phyloP scores from a whole-genome alignment of 208 protist species.

The Trypanosoma brucei region DNA sequence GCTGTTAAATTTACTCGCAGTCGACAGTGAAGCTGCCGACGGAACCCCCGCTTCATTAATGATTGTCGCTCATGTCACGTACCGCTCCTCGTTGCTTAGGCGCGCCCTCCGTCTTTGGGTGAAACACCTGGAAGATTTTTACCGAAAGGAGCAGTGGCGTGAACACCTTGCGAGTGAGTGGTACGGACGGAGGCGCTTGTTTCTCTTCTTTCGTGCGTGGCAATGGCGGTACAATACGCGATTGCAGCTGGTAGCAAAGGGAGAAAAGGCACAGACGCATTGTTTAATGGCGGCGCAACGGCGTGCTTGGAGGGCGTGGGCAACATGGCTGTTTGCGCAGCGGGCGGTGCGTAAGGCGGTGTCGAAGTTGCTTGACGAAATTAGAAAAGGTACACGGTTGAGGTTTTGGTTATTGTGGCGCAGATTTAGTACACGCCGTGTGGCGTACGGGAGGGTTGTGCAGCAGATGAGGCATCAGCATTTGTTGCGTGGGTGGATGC shows the following conservation, averaged over 20 bases:
- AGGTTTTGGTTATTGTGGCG: too few relatives aligned
- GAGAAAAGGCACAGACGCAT: not conserved
- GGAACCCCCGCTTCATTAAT: conserved; percentile 14
- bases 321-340: too few relatives aligned
- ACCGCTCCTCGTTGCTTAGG: conserved; percentile 21
- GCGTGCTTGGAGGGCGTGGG: conserved; percentile 5
- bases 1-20: conserved; percentile 7
- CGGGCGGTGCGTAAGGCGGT: too few relatives aligned
- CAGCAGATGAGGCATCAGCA: too few relatives aligned
- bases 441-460: too few relatives aligned
- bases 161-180: conserved; percentile 31
- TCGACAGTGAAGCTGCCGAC: not conserved
- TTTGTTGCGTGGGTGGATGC: too few relatives aligned
- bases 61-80: conserved; percentile 42
- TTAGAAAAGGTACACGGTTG: too few relatives aligned
- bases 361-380: too few relatives aligned
- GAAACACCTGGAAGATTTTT: not conserved
- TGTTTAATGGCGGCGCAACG: not conserved
- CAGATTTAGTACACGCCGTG: too few relatives aligned
- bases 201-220: conserved; percentile 62
- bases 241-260: not conserved
- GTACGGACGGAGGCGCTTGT: conserved; percentile 27
- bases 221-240: conserved; percentile 36
- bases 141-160: conserved; percentile 11
- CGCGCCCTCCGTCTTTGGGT: conserved; percentile 26